Evolutionary conservation across 2,329 filamentous ascomycete genomes (phyloP), one percentile per base, ranked within the genome.

Genomic region (Venturia pyrina): DNA sequence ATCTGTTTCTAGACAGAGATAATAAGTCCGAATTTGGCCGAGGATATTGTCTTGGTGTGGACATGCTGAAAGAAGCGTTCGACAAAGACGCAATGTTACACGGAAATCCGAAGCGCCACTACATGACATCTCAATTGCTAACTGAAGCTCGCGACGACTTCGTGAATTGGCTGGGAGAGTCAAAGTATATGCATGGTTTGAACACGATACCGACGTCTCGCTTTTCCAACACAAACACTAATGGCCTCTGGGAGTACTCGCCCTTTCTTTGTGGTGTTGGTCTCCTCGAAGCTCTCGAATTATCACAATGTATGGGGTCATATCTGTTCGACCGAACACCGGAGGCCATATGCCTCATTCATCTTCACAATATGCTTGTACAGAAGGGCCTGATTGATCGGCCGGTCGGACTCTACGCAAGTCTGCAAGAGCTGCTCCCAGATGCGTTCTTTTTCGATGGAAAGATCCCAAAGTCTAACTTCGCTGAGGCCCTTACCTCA

Each of bases 301-400:
- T 79, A 21, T 68, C 73, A 0, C 81, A 79, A 66, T 67, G 69
- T 2, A 62, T 71, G 10, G 69, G 70, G 37, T 71, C 81, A 67
- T 3, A 67, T 0, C 8, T 82, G 0, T 80, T 77, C 76, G 79
- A 82, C 11, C 65, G 59, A 3, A 70, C 79, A 0, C 73, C 73
- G 0, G 80, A 82, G 56, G 72, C 77, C 1, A 70, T 77, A 0
- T 67, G 77, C 28, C 57, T 79, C 4, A 66, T 82, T 0, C 81
- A 83, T 67, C 70, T 83, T 6, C 76, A 83, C 71, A 81, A 82
- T 69, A 79, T 81, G 76, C 74, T 82, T 2, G 74, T 80, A 0
- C 69, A 78, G 59, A 78, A 74, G 59, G 75, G 75, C 0, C 76
- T 78, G 48, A 72, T 82, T n/a, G 67, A 63, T 1, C 34, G 72